phyloP scores from a whole-genome alignment of 768 basidiomycete species.

The Cystobasidium ongulense region DNA sequence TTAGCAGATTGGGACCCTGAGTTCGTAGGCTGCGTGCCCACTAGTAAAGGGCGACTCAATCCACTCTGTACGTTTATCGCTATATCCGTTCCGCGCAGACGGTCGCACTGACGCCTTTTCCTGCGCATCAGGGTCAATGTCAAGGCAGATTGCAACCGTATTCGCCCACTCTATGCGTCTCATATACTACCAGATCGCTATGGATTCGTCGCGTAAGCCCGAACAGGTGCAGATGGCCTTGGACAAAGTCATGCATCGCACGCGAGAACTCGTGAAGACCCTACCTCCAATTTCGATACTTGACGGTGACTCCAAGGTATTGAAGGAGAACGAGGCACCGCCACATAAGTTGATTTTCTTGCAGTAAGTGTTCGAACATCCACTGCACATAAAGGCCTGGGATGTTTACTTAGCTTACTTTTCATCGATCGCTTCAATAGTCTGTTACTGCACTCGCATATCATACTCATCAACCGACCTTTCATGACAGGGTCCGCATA shows the following conservation, averaged over 20 bases:
- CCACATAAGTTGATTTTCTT: not conserved
- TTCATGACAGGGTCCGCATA: not conserved
- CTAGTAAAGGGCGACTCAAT: not conserved
- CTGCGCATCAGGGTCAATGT: not conserved
- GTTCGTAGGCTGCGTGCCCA: no score
- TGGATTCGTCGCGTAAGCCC: not conserved
- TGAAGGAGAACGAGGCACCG: not conserved
- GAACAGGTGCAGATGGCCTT: not conserved
- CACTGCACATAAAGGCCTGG: not conserved
- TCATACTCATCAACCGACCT: slow-evolving; percentile 8
- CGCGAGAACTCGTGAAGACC: not conserved
- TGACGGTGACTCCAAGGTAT: not conserved
- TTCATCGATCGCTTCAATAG: not conserved
- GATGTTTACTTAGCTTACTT: not conserved
- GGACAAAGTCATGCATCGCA: not conserved
- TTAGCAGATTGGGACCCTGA: not conserved
- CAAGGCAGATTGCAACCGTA: not conserved
- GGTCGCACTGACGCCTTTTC: no score
- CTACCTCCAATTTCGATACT: not conserved
- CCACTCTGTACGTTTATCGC: not conserved
- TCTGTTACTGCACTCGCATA: not conserved
- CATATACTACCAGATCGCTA: slow-evolving; percentile 1
- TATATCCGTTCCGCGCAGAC: no score
- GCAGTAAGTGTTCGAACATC: not conserved
- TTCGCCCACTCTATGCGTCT: not conserved